A percentile compares a stretch with the other conserved stretches of the same genome.
These are phyloP conservation scores for Euphorbia pulcherrima DNA, from an alignment of 345 rosid species.

Conservation along the genomic window DNA sequence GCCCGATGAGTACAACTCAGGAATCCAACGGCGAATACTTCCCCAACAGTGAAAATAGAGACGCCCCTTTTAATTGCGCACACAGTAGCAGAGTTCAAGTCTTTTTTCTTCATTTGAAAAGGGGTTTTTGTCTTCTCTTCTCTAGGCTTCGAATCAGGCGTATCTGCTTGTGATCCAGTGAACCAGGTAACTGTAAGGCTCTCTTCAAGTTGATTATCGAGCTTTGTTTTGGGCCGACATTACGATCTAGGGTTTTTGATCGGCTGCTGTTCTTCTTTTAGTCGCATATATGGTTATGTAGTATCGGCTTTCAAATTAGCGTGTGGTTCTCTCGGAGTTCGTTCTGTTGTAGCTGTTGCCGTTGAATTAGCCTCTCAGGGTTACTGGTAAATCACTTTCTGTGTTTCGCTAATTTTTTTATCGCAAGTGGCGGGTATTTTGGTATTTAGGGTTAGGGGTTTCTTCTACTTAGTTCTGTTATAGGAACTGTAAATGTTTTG, in stretches of 20 bases:
- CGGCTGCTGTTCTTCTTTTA: not conserved
- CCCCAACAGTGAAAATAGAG: not conserved
- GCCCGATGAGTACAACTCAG: not conserved
- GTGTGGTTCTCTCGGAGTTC: not conserved
- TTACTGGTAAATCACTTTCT: constrained; percentile 8
- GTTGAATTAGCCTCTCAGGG: not conserved
- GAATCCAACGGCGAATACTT: constrained; percentile 18
- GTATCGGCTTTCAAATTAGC: not conserved
- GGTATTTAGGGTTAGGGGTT: constrained; percentile 6
- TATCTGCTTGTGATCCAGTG: not conserved
- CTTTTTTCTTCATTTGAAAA: not conserved
- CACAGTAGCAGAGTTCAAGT: not conserved
- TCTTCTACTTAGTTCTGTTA: not conserved
- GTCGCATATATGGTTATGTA: not conserved
- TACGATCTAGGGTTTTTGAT: constrained; percentile 4
- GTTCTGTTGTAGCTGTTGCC: not conserved
- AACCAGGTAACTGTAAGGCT: not conserved
- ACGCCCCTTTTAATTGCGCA: not conserved
- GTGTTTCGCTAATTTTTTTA: not conserved
- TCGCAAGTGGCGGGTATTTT: not conserved
- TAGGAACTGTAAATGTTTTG: not conserved
- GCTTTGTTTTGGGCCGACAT: not conserved
- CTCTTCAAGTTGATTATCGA: not conserved
- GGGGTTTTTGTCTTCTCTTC: not conserved
- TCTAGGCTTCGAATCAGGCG: not conserved